These are phyloP conservation scores for Pholiota molesta DNA, from an alignment of 768 basidiomycete species.

Conservation along the genomic window DNA sequence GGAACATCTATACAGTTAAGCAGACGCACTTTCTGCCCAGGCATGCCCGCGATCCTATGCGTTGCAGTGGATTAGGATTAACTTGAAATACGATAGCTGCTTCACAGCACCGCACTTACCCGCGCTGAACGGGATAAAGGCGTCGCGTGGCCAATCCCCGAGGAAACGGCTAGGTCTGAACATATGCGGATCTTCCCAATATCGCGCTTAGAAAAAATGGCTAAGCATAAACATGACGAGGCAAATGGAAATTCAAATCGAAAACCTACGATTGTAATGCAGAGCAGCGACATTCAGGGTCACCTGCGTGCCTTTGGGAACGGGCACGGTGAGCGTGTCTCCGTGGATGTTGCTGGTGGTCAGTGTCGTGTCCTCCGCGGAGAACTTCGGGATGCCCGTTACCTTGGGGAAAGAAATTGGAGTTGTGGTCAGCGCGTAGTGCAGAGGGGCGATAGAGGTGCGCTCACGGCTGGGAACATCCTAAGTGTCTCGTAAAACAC, in stretches of 20 bases:
- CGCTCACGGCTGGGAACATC: conserved; percentile 46
- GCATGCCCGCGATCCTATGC: conserved; percentile 25
- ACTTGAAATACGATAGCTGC: neutral
- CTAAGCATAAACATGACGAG: neutral
- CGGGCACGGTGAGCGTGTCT: conserved; percentile 37
- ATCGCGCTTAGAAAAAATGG: conserved; percentile 41
- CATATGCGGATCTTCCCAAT: conserved; percentile 54
- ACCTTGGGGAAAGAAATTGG: too few species aligned
- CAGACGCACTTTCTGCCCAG: conserved; percentile 25
- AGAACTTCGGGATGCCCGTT: conserved; percentile 44
- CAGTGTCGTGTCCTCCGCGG: conserved; percentile 48
- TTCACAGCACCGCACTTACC: conserved; percentile 25
- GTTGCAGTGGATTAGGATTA: neutral
- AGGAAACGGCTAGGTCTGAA: conserved; percentile 53
- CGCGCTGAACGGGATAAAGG: conserved; percentile 54
- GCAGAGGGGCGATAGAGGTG: too few species aligned
- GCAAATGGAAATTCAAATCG: neutral
- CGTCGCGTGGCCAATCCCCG: conserved; percentile 54
- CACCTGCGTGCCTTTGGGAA: conserved; percentile 45
- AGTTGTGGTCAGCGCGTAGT: too few species aligned
- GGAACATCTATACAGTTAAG: neutral
- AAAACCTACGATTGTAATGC: conserved; percentile 53
- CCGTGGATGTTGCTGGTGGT: conserved; percentile 37
- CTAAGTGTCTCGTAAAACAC: conserved; percentile 55
- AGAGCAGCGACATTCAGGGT: conserved; percentile 40